Conservation (phyloP, 768 basidiomycete genomes). For the Lactarius evosmus region DNA sequence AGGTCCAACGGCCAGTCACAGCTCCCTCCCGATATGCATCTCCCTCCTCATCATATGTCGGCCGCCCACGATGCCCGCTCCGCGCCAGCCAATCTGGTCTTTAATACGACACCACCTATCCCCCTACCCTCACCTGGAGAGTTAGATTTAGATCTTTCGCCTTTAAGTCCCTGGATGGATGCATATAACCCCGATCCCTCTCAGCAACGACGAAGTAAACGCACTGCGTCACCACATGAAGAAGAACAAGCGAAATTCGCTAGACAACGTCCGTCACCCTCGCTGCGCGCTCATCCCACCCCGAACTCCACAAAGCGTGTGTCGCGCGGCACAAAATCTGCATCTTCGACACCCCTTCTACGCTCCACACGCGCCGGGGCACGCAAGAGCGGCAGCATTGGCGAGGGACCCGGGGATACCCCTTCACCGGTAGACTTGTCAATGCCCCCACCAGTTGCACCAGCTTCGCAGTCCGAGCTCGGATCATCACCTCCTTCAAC, state of each 20-base stretch:
- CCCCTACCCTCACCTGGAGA: slow-evolving; percentile 47
- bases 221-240: slow-evolving; percentile 24
- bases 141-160: slow-evolving; percentile 71
- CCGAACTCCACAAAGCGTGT: slow-evolving; percentile 15
- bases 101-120: slow-evolving; percentile 44
- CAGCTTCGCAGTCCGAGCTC: slow-evolving; percentile 29
- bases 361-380: slow-evolving; percentile 42
- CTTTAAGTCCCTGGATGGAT: slow-evolving; percentile 77
- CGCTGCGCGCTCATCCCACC: slow-evolving; percentile 13
- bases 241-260: slow-evolving; percentile 22
- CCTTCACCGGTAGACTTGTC: slow-evolving; percentile 86
- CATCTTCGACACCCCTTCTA: slow-evolving; percentile 26
- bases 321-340: slow-evolving; percentile 25
- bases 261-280: slow-evolving; percentile 25
- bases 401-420: slow-evolving; percentile 45
- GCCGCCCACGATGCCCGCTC: slow-evolving; percentile 42
- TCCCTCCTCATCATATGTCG: slow-evolving; percentile 31
- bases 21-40: slow-evolving; percentile 29
- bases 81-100: slow-evolving; percentile 73
- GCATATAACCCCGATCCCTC: slow-evolving; percentile 45
- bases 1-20: slow-evolving; percentile 27
- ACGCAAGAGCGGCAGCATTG: slow-evolving; percentile 39
- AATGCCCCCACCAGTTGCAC: slow-evolving; percentile 83
- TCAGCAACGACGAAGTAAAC: slow-evolving; percentile 22
- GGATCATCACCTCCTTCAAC: slow-evolving; percentile 10